Base-by-base conservation (phyloP, 495 filamentous ascomycete genomes). In the Ascodesmis nigricans region DNA sequence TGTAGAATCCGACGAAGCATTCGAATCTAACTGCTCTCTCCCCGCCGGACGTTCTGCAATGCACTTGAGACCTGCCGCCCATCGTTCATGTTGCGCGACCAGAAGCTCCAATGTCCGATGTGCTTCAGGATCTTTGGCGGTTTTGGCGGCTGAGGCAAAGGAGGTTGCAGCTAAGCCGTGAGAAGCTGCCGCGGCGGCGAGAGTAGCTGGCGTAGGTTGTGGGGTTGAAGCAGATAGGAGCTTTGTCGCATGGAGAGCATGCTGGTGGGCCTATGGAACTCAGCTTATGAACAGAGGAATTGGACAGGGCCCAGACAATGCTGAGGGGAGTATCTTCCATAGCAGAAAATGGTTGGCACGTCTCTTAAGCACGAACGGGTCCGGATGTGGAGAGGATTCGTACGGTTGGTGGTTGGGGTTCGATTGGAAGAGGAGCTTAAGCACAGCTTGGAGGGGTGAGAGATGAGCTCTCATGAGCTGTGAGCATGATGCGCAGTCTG, bases 151-250 rank as follows among this genome's bases (percentile, higher is more conserved):
- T 21, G 73, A 74, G 29, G 81, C 71, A 55, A 91, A 95, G 46
- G 92, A 78, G 32, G 72, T 75, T 2, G 87, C 87, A 14, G 87
- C 87, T 23, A 79, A 63, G 38, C 83, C 72, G 59, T 95, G 83
- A 49, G 91, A 76, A 44, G 41, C 45, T 10, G 75, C 73, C 39
- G 78, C 75, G 10, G 84, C 82, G 16, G 74, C 68, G 3, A 73
- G 73, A 13, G 76, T 75, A 42, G 82, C 75, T 7, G 74, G 61
- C 20, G 71, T 70, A 41, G 74, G 70, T n/a, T 45, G 47, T 0
- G 35, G 74, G 75, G 39, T 79, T 69, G 24, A 71, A 48, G 35
- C 41, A 8, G 29, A 28, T 14, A 50, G 38, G 28, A 45, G 41
- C n/a, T 31, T 45, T 1, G 67, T 70, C n/a, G 77, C 72, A 30